These are phyloP conservation scores for Mortierella sp. DNA, from an alignment of 371 early-diverging fungal genomes.

Conservation along the genomic window DNA sequence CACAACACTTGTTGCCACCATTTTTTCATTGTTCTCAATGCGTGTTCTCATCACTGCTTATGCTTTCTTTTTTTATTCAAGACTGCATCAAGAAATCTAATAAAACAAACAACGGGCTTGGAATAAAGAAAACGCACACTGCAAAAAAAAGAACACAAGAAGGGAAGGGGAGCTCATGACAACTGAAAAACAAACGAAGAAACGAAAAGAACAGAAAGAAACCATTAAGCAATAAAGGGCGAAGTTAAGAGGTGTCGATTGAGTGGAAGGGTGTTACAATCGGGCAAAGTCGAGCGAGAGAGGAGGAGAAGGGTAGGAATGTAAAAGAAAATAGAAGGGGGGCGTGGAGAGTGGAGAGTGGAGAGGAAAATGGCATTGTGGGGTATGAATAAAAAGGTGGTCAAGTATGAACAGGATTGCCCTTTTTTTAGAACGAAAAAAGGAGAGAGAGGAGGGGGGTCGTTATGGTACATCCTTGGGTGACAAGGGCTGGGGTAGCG, in stretches of 20 bases:
- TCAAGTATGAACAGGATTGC: constrained; percentile 1
- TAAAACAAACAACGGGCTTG: not conserved
- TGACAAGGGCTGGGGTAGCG: not conserved
- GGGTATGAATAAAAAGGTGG: not conserved
- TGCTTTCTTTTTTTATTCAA: constrained; percentile 3
- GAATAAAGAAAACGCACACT: not conserved
- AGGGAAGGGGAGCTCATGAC: not conserved
- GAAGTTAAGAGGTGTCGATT: not conserved
- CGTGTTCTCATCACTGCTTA: not conserved
- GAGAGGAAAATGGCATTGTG: not conserved
- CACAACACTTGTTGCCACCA: not conserved
- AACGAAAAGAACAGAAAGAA: not conserved
- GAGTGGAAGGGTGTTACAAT: not conserved
- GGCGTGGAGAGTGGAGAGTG: not conserved
- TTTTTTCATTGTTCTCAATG: not conserved
- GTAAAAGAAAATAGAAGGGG: not conserved
- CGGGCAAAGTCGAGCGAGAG: not conserved
- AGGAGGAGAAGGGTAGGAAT: not conserved
- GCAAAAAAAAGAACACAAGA: not conserved
- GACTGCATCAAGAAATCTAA: not conserved
- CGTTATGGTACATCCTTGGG: constrained; percentile 6
- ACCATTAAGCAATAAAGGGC: not conserved
- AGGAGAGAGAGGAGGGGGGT: not conserved
- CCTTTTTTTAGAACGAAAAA: not conserved
- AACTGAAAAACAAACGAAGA: not conserved